These are phyloP conservation scores for Raffaelea ambrosiae DNA, from an alignment of 2,329 filamentous ascomycete genomes.

Conservation along the genomic window DNA sequence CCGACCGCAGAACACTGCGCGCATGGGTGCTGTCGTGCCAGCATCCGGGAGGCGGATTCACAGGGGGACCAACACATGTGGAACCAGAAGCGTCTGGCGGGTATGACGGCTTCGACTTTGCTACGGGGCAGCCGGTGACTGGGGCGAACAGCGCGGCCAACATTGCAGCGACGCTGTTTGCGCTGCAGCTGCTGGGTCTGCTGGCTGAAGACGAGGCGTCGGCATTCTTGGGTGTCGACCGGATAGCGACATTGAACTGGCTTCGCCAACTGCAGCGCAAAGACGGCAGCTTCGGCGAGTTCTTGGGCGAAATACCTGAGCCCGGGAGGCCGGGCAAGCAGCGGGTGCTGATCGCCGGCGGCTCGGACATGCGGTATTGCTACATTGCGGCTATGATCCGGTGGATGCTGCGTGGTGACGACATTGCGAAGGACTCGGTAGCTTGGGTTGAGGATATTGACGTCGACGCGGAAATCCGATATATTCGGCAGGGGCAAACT, in stretches of 20 bases:
- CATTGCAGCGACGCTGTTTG: slow-evolving; percentile 83
- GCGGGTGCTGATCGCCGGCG: slow-evolving; percentile 56
- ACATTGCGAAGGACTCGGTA: slow-evolving; percentile 30
- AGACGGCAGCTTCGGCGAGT: slow-evolving; percentile 89
- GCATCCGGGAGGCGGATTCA: slow-evolving; percentile 79
- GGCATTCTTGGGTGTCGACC: slow-evolving; percentile 56
- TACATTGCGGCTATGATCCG: slow-evolving; percentile 76
- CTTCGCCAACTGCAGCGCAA: slow-evolving; percentile 64
- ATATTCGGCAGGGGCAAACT: slow-evolving; percentile 57
- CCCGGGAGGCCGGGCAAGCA: neutral
- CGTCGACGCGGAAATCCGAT: slow-evolving; percentile 57
- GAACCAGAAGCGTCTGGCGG: slow-evolving; percentile 21
- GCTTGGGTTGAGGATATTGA: slow-evolving; percentile 64
- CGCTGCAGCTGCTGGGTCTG: slow-evolving; percentile 61
- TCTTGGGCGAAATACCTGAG: slow-evolving; percentile 42
- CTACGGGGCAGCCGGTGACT: slow-evolving; percentile 34
- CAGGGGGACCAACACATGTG: slow-evolving; percentile 67
- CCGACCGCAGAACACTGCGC: slow-evolving; percentile 38
- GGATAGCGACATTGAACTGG: slow-evolving; percentile 63
- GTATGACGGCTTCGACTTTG: slow-evolving; percentile 18
- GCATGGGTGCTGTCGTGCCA: slow-evolving; percentile 83
- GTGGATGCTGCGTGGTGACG: slow-evolving; percentile 66
- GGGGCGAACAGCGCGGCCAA: slow-evolving; percentile 50
- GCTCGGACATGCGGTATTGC: slow-evolving; percentile 78
- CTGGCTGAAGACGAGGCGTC: slow-evolving; percentile 22